phyloP scores from a whole-genome alignment of 208 protist genomes.

The Naegleria lovaniensis region DNA sequence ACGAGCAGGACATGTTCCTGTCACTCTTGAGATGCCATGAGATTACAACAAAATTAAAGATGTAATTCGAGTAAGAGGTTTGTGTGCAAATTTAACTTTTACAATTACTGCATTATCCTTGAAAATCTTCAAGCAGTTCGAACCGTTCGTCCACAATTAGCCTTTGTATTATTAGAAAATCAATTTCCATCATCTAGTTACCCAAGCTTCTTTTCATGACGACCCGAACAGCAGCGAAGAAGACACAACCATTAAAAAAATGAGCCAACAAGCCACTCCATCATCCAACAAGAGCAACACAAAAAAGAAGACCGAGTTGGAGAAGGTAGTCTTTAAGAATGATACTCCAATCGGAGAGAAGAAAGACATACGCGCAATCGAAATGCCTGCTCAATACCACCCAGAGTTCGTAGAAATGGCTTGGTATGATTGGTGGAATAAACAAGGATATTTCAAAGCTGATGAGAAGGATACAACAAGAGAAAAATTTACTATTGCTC shows the following conservation, averaged over 20 bases:
- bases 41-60: too few species aligned
- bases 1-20: too few species aligned
- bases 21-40: too few species aligned
- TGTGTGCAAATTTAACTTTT: too few species aligned
- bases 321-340: neutral
- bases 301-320: neutral
- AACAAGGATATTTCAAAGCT: slow-evolving; percentile 87
- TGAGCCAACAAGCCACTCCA: neutral
- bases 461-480: slow-evolving; percentile 62
- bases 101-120: too few species aligned
- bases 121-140: too few species aligned
- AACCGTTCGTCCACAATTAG: too few species aligned
- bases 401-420: slow-evolving; percentile 84
- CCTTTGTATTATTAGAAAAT: too few species aligned
- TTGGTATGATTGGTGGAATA: slow-evolving; percentile 98
- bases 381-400: slow-evolving; percentile 79
- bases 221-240: too few species aligned
- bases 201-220: too few species aligned
- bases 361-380: neutral
- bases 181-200: too few species aligned
- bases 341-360: slow-evolving; percentile 3
- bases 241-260: neutral
- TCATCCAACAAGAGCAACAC: neutral
- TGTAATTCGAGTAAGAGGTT: too few species aligned
- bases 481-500: slow-evolving; percentile 85